Percentiles rank a stretch among this genome's conserved stretches.
phyloP scores from a whole-genome alignment of 2,329 filamentous ascomycete genomes.

The Cladosporium halotolerans region DNA sequence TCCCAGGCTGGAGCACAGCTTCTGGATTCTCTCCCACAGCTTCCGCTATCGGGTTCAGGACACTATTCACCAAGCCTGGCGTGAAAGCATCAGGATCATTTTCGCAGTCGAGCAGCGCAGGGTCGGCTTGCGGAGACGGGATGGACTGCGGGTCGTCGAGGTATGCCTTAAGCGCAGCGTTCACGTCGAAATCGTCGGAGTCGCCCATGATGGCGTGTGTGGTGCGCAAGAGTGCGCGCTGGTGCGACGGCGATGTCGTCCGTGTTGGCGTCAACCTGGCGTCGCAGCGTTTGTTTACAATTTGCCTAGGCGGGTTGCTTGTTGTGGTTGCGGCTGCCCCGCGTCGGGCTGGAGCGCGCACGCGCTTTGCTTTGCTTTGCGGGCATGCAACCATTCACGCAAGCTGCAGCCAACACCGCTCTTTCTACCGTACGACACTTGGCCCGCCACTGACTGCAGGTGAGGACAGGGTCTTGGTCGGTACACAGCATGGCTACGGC shows the following conservation, averaged over 20 bases:
- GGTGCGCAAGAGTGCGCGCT: not conserved
- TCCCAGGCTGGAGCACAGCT: conserved; percentile 67
- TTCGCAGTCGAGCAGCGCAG: conserved; percentile 82
- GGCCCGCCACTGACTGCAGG: not conserved
- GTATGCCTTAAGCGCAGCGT: conserved; percentile 92
- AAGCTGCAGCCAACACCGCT: not conserved
- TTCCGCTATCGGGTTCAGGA: conserved; percentile 88
- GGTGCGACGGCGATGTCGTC: conserved; percentile 9
- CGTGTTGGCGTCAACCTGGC: not conserved
- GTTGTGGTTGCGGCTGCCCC: not conserved
- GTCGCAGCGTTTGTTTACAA: not conserved
- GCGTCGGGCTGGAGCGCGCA: not conserved
- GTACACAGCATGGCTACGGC: conserved; percentile 19
- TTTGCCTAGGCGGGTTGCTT: not conserved
- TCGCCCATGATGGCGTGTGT: conserved; percentile 53
- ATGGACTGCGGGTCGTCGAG: conserved; percentile 85
- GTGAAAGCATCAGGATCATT: conserved; percentile 81
- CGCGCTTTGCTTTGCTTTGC: not conserved
- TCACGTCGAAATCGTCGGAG: conserved; percentile 80
- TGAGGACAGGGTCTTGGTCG: not conserved
- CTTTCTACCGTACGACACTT: not conserved
- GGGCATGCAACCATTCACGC: not conserved
- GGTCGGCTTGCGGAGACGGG: conserved; percentile 77
- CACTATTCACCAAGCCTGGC: conserved; percentile 69
- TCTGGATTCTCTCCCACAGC: conserved; percentile 88